phyloP scores from a whole-genome alignment of 2,329 filamentous ascomycete genomes.

The Epichloe aotearoae region DNA sequence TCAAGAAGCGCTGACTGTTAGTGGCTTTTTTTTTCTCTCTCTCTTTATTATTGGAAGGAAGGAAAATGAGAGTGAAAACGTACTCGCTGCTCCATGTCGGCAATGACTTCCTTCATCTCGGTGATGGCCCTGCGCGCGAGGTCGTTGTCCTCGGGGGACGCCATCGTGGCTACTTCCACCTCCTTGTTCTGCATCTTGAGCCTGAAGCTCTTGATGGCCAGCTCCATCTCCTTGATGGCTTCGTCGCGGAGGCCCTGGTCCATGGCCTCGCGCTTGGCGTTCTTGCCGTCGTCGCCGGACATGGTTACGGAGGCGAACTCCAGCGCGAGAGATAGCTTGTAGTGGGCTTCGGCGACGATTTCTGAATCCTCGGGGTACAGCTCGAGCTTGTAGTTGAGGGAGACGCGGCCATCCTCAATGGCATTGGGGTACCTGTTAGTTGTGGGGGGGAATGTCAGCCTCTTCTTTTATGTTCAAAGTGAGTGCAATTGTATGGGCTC shows the following conservation, averaged over 20 bases:
- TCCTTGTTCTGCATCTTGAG: constrained; percentile 59
- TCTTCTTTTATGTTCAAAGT: neutral
- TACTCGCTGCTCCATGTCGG: constrained; percentile 66
- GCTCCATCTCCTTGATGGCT: constrained; percentile 56
- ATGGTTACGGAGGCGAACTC: constrained; percentile 79
- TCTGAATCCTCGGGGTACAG: constrained; percentile 72
- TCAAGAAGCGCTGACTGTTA: neutral
- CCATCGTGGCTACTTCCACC: constrained; percentile 47
- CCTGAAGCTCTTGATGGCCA: constrained; percentile 59
- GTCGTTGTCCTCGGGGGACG: constrained; percentile 53
- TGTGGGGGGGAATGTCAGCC: neutral
- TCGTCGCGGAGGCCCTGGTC: constrained; percentile 60
- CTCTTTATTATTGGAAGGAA: neutral
- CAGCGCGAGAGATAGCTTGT: constrained; percentile 85
- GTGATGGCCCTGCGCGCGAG: constrained; percentile 46
- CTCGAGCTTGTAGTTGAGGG: constrained; percentile 65
- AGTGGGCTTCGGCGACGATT: constrained; percentile 86
- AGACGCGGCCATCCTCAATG: constrained; percentile 68
- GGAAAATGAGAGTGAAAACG: constrained; percentile 12
- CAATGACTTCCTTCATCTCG: constrained; percentile 66
- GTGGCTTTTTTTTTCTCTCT: neutral
- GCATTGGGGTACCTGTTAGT: constrained; percentile 59
- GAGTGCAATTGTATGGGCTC: neutral
- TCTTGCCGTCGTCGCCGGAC: constrained; percentile 33
- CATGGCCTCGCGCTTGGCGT: constrained; percentile 36